A percentile compares a stretch with the other conserved stretches of the same genome.
phyloP scores from a whole-genome alignment of 345 rosid genomes.

The Dovyalis caffra region DNA sequence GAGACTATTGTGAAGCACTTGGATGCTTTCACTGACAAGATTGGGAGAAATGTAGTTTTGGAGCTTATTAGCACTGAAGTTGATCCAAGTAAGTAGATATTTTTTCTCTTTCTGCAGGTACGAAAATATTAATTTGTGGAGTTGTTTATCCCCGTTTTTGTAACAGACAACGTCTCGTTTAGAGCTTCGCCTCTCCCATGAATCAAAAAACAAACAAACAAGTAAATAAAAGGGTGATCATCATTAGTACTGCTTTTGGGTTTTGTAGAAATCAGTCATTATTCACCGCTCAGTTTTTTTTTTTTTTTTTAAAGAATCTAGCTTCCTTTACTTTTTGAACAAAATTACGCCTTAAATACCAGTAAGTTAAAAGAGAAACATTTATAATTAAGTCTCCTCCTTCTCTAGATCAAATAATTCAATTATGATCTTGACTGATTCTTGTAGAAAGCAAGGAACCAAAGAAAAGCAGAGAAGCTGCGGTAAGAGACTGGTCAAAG shows the following conservation, averaged over 20 bases:
- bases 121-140: too few relatives aligned
- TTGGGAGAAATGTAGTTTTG: slow-evolving; percentile 81
- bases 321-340: background rate
- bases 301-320: background rate
- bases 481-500: slow-evolving; percentile 79
- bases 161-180: too few relatives aligned
- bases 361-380: background rate
- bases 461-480: slow-evolving; percentile 77
- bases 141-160: too few relatives aligned
- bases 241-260: background rate
- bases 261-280: background rate
- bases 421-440: background rate
- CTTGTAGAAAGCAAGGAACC: slow-evolving; percentile 67
- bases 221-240: background rate
- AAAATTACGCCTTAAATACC: background rate
- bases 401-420: background rate
- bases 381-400: background rate
- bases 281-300: background rate
- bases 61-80: slow-evolving; percentile 75
- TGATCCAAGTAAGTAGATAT: slow-evolving; percentile 72
- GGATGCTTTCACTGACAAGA: slow-evolving; percentile 68
- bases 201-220: too few relatives aligned
- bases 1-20: slow-evolving; percentile 69
- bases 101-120: background rate
- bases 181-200: too few relatives aligned